Percentiles rank a stretch among this genome's conserved stretches.
These are phyloP conservation scores for Acanthamoeba lenticulata DNA, from an alignment of 208 protist genomes.

Conservation along the genomic window DNA sequence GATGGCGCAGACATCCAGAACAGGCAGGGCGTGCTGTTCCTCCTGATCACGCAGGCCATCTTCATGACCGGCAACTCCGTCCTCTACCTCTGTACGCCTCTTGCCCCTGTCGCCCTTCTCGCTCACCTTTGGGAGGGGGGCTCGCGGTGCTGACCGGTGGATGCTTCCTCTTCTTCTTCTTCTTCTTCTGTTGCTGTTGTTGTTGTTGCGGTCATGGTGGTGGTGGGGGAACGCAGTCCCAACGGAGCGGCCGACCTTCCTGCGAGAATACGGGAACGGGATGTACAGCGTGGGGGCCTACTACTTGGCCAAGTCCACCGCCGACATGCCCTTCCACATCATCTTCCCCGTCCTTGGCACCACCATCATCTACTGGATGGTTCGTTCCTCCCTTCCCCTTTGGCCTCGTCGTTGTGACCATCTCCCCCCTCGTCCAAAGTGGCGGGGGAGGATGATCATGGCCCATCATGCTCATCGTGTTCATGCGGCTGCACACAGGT, in stretches of 20 bases:
- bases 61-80: neutral
- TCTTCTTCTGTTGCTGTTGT: too few relatives aligned
- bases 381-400: neutral
- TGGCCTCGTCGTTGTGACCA: too few relatives aligned
- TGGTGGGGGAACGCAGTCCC: too few relatives aligned
- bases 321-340: constrained; percentile 63
- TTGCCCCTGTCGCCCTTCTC: neutral
- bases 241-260: constrained; percentile 51
- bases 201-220: too few relatives aligned
- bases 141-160: too few relatives aligned
- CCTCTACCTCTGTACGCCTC: neutral
- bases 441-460: too few relatives aligned
- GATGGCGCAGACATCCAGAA: neutral
- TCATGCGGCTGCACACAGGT: too few relatives aligned
- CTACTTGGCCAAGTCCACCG: constrained; percentile 72
- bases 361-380: constrained; percentile 75
- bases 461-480: neutral
- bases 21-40: neutral
- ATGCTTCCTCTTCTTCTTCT: too few relatives aligned
- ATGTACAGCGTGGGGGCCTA: constrained; percentile 66
- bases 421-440: too few relatives aligned
- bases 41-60: neutral
- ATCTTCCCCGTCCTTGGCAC: constrained; percentile 69
- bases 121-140: neutral
- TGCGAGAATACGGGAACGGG: constrained; percentile 43